Evolutionary conservation across 2,329 filamentous ascomycete species (phyloP).

Genomic region (Leptographium radiaticola): DNA sequence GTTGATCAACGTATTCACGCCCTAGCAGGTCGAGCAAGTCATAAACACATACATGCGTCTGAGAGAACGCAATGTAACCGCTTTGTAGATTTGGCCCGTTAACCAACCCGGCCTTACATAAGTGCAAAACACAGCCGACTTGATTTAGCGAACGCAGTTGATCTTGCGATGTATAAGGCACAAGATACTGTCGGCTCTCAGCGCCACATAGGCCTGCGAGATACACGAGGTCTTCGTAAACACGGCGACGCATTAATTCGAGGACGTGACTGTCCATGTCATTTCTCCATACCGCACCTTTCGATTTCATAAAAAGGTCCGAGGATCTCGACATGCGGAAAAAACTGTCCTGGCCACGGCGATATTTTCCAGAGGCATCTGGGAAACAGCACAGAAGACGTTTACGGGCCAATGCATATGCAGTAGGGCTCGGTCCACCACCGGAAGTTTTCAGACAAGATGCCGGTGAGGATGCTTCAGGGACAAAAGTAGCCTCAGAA

Average conservation of each 20-base stretch:
- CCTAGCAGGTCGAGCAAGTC: not conserved
- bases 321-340: not conserved
- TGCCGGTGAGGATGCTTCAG: not conserved
- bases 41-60: not conserved
- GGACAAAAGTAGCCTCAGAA: not conserved
- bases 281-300: conserved; percentile 28
- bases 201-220: conserved; percentile 19
- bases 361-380: conserved; percentile 5
- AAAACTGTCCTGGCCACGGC: conserved; percentile 6
- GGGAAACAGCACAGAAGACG: conserved; percentile 18
- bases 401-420: conserved; percentile 20
- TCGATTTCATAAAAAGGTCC: not conserved
- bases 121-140: conserved; percentile 5
- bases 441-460: not conserved
- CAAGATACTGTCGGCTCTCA: conserved; percentile 23
- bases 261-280: conserved; percentile 45
- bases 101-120: not conserved
- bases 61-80: too few species aligned
- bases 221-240: conserved; percentile 32
- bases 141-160: not conserved
- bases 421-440: not conserved
- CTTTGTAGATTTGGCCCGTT: too few species aligned
- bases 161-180: conserved; percentile 19
- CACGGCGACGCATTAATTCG: conserved; percentile 32
- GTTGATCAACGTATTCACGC: not conserved